A percentile compares a stretch with the other conserved stretches of the same genome.
These are phyloP conservation scores for Hanseniaspora gamundiae DNA, from an alignment of 1,139 yeast species.

Conservation along the genomic window DNA sequence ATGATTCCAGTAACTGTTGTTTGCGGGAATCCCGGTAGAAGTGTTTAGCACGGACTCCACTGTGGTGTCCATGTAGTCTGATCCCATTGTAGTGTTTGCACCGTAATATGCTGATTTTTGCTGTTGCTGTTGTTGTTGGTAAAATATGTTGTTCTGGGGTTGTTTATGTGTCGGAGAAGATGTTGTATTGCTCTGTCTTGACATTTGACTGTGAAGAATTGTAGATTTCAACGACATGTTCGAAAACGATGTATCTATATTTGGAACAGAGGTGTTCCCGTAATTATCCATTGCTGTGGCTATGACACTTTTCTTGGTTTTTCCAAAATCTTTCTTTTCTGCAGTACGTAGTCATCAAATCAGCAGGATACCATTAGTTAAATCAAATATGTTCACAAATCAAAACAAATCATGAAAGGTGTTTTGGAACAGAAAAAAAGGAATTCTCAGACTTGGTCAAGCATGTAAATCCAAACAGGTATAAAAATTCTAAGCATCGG, in stretches of 20 bases:
- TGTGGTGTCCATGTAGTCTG: neutral
- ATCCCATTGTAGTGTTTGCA: neutral
- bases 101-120: neutral
- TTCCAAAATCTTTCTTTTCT: neutral
- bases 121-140: neutral
- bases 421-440: too few relatives aligned
- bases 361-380: too few relatives aligned
- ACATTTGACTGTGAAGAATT: neutral
- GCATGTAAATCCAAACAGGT: too few relatives aligned
- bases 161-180: constrained; percentile 1
- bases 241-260: neutral
- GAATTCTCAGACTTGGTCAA: too few relatives aligned
- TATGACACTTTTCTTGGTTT: neutral
- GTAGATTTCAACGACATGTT: neutral
- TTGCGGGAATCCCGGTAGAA: neutral
- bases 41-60: neutral
- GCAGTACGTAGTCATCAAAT: too few relatives aligned
- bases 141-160: neutral
- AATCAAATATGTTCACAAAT: too few relatives aligned
- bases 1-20: neutral
- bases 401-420: too few relatives aligned
- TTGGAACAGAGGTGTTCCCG: neutral
- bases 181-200: neutral
- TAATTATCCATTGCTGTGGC: neutral
- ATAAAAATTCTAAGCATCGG: constrained; percentile 9